Evolutionary conservation across 768 basidiomycete genomes (phyloP).

Genomic region (Suillus plorans): DNA sequence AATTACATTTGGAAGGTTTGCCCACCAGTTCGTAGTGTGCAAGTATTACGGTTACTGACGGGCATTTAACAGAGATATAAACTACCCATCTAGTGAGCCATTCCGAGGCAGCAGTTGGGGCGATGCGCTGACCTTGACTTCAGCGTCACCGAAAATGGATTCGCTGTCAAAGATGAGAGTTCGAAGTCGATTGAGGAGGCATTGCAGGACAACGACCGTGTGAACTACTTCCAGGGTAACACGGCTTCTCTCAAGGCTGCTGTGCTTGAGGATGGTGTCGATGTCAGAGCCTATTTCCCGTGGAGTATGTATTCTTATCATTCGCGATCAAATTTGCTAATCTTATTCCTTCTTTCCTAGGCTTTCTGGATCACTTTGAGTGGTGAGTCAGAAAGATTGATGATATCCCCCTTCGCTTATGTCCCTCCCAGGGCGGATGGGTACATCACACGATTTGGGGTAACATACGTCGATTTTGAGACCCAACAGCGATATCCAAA

Average conservation of each 20-base stretch:
- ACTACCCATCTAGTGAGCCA: conserved; percentile 53
- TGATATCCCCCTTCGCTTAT: not conserved
- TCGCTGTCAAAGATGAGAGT: conserved; percentile 66
- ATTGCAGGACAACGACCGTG: conserved; percentile 58
- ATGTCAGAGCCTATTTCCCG: conserved; percentile 62
- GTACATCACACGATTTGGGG: conserved; percentile 65
- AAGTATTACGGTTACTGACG: not conserved
- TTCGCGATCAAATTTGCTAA: not conserved
- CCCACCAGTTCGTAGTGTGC: not conserved
- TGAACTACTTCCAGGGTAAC: conserved; percentile 65
- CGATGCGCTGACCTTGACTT: conserved; percentile 1
- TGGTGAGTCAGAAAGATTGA: conserved; percentile 35
- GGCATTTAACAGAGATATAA: conserved; percentile 37
- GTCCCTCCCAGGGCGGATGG: conserved; percentile 52
- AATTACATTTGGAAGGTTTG: conserved; percentile 70
- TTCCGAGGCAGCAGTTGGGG: too few relatives aligned
- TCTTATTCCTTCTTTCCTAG: conserved; percentile 28
- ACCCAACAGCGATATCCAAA: conserved; percentile 69
- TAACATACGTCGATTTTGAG: conserved; percentile 70
- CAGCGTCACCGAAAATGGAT: conserved; percentile 76
- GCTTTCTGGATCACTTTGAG: conserved; percentile 72
- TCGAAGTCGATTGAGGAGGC: conserved; percentile 51
- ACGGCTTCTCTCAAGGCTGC: conserved; percentile 54
- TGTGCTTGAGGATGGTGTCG: conserved; percentile 62
- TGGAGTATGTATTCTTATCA: conserved; percentile 51